Base-by-base conservation (phyloP, 306 rosid genomes). In the Acacia acuminata region DNA sequence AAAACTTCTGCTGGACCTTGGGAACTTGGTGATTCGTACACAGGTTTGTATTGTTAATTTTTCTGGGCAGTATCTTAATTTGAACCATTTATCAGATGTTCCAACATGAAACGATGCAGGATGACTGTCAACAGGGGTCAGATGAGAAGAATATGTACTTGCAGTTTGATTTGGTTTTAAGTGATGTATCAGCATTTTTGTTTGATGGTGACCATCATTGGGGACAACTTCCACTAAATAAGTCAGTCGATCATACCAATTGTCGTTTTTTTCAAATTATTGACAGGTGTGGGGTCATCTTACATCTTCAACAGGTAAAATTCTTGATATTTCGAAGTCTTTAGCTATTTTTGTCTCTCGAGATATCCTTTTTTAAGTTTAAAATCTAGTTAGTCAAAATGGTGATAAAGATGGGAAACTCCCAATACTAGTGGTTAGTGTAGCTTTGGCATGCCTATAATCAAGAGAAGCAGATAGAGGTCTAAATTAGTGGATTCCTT, bases 111-210 rank as follows among this genome's bases (percentile, higher is more conserved):
- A 65, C 80, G 73, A 40, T 84, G 82, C 94, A 96, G 99, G 99
- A 94, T 84, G 86, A 86, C 74, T n/a, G 4, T 75, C 86, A 88
- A 53, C 76, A 42, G 81, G 88, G 73, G 78, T 93, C 97, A 42
- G 71, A 83, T 60, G 89, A 86, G 87, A 90, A 92, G 85, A 87
- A 90, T 81, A 86, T 91, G 98, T 96, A 96, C 89, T 77, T 94
- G 90, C 96, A 84, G 76, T 96, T 96, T 87, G 90, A 94, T 88
- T 90, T 94, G 84, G 89, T 93, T 77, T 81, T 96, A 81, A 94
- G 97, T 77, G 99, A 96, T 56, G 94, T 96, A 27, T 94, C 99
- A 8, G 99, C 98, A 45, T 96, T 96, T 92, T 83, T 96, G 86
- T 93, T 92, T 84, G 99, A 96, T 80, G 99, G 99, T 11, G 97